These are phyloP conservation scores for Xerophyta viscosa DNA, from an alignment of 106 monocot species.

Conservation along the genomic window DNA sequence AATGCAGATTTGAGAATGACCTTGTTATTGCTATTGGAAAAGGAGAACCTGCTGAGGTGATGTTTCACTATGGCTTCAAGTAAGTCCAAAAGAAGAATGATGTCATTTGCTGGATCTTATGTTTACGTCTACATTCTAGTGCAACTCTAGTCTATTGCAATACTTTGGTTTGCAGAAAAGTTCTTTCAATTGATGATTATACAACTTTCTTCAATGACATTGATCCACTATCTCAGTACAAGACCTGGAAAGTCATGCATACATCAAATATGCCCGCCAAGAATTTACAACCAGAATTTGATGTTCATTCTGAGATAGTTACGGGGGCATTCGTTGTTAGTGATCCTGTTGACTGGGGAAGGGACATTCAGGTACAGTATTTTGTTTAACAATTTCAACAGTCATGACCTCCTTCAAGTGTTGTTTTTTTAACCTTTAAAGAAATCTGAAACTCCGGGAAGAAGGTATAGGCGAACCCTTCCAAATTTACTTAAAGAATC, in stretches of 20 bases:
- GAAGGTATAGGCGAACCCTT: too few relatives aligned
- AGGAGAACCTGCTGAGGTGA: constrained; percentile 88
- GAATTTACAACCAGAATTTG: constrained; percentile 20
- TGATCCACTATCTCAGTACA: constrained; percentile 75
- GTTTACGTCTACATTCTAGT: not conserved
- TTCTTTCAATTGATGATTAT: constrained; percentile 94
- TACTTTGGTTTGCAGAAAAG: constrained; percentile 89
- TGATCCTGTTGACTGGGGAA: constrained; percentile 98
- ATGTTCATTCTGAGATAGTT: constrained; percentile 57
- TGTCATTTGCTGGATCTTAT: too few relatives aligned
- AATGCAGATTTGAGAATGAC: constrained; percentile 77
- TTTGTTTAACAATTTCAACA: too few relatives aligned
- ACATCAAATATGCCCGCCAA: constrained; percentile 8
- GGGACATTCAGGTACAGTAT: constrained; percentile 87
- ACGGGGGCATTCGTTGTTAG: constrained; percentile 88
- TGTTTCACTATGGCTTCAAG: constrained; percentile 96
- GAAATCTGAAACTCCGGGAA: too few relatives aligned
- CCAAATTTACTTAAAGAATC: too few relatives aligned
- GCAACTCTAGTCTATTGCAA: too few relatives aligned
- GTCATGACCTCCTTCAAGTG: too few relatives aligned
- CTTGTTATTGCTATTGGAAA: constrained; percentile 83
- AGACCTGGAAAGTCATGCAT: constrained; percentile 36
- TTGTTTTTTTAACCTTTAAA: too few relatives aligned
- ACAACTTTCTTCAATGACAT: constrained; percentile 75
- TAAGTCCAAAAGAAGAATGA: too few relatives aligned